These are phyloP conservation scores for Ophiognomonia clavigignenti-juglandacearum DNA, from an alignment of 2,329 filamentous ascomycete genomes.

Conservation along the genomic window DNA sequence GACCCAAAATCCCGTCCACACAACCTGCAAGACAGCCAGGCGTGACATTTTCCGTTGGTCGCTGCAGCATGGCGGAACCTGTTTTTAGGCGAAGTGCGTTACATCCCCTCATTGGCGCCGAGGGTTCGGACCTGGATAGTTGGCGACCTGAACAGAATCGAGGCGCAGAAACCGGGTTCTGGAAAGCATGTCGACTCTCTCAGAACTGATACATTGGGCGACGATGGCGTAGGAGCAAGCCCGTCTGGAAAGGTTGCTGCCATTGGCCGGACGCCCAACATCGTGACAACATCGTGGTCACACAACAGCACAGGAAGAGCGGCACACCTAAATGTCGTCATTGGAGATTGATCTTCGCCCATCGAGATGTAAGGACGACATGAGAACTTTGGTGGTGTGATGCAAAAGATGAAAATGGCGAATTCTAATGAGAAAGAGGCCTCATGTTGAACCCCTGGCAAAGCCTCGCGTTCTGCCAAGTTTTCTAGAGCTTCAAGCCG, in stretches of 20 bases:
- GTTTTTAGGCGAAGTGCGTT: too few species aligned
- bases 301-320: background rate
- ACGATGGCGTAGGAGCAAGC: background rate
- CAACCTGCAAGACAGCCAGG: background rate
- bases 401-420: background rate
- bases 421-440: background rate
- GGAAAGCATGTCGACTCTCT: too few species aligned
- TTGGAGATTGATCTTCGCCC: background rate
- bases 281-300: background rate
- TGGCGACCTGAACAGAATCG: too few species aligned
- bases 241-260: background rate
- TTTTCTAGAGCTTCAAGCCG: background rate
- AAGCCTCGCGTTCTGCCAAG: conserved; percentile 1
- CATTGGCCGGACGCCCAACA: background rate
- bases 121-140: too few species aligned
- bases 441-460: too few species aligned
- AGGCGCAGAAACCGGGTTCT: too few species aligned
- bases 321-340: background rate
- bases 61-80: too few species aligned
- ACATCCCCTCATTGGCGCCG: too few species aligned
- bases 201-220: background rate
- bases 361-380: conserved; percentile 1
- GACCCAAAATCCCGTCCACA: too few species aligned
- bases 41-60: too few species aligned
- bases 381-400: background rate